Evolutionary conservation across 2,329 filamentous ascomycete species (phyloP), one percentile per base, ranked within the genome.

Genomic region (Clathrospora elynae): DNA sequence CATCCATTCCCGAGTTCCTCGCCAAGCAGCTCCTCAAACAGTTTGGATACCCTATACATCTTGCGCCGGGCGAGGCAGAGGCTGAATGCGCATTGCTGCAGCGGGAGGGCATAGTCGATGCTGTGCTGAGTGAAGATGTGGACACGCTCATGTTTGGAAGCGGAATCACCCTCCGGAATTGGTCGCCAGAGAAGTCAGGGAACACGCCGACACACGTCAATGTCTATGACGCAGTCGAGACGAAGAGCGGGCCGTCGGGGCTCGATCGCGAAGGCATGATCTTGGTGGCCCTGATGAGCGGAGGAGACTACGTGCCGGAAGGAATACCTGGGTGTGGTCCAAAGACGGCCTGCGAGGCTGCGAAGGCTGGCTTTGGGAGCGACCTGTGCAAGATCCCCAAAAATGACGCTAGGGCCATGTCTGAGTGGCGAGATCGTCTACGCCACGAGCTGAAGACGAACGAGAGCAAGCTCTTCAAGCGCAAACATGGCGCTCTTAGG

Each of bases 111-210:
- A 68, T 70, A 11, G 67, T 70, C 1, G 93, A 99, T 68, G 92
- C 89, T 0, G 93, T 97, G 1, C 77, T 99, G 58, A 96, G 89
- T 67, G 91, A 99, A 67, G 93, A 99, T 75, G 90, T 96, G 29
- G 93, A 99, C 66, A 93, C 92, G 2, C 81, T 97, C 60, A 97
- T 97, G 92, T 97, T 97, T 72, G 93, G 93, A 1, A 93, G 90
- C 51, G 84, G 81, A 0, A 73, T 83, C 24, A 92, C 87, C 0
- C 73, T 96, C 28, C 81, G 90, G 35, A 92, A 90, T 59, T 96
- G 89, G 85, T 88, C 88, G 0, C 80, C 87, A 3, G 89, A 95
- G 63, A 78, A 75, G 30, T 78, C 75, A n/a, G 81, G 77, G 57
- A 87, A 86, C 49, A 75, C 73, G 0, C 88, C 90, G 0, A 96